Evolutionary conservation across 805 yeast genomes (phyloP).

Genomic region (Barnettozyma siamensis): DNA sequence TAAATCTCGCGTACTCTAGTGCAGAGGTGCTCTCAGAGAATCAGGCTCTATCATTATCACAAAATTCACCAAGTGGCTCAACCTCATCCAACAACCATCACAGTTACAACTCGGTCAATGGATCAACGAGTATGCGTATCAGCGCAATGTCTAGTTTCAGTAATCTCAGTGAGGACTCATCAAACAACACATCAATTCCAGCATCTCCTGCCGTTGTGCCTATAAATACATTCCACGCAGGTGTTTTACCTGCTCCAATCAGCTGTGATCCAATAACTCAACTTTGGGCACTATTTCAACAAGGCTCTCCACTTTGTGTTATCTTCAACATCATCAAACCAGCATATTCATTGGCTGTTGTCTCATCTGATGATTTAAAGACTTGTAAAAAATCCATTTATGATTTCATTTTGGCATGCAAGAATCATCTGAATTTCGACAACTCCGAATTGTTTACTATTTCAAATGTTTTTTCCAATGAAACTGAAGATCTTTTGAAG

Average conservation of each 20-base stretch:
- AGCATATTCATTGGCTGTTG: slow-evolving; percentile 51
- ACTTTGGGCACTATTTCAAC: slow-evolving; percentile 80
- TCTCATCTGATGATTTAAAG: slow-evolving; percentile 74
- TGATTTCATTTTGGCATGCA: slow-evolving; percentile 84
- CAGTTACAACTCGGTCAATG: slow-evolving; percentile 14
- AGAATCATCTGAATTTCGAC: slow-evolving; percentile 61
- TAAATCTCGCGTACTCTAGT: slow-evolving; percentile 55
- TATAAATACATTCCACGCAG: slow-evolving; percentile 61
- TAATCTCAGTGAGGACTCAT: slow-evolving; percentile 29
- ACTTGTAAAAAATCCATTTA: slow-evolving; percentile 86
- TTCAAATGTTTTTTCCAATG: slow-evolving; percentile 80
- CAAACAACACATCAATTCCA: slow-evolving; percentile 15
- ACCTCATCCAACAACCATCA: slow-evolving; percentile 9
- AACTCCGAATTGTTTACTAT: slow-evolving; percentile 86
- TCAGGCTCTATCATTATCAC: slow-evolving; percentile 51
- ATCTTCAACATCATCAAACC: slow-evolving; percentile 69
- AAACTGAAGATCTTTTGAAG: slow-evolving; percentile 68
- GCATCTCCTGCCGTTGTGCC: slow-evolving; percentile 21
- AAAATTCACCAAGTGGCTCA: slow-evolving; percentile 21
- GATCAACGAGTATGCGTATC: slow-evolving; percentile 25
- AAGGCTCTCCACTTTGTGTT: slow-evolving; percentile 88
- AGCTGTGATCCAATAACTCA: slow-evolving; percentile 91
- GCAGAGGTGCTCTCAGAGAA: slow-evolving; percentile 70
- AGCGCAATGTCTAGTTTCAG: slow-evolving; percentile 30
- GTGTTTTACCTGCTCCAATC: slow-evolving; percentile 66